Conservation (phyloP, 371 early-diverging fungal genomes). For the Actinomortierella wolfii region DNA sequence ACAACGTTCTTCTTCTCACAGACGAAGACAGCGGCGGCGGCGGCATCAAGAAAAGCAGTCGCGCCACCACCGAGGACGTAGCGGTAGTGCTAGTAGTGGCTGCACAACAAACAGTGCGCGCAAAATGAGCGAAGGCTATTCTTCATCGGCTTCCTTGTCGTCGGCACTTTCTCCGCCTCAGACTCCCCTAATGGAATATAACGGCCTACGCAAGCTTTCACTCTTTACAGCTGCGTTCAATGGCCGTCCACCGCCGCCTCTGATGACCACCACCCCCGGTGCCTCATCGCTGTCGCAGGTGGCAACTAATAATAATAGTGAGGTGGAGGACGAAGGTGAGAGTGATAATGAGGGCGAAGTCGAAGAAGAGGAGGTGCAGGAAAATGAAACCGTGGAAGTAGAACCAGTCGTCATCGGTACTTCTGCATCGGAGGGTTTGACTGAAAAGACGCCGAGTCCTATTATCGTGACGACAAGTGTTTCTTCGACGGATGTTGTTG, state of each 20-base stretch:
- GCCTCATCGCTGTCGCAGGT: neutral
- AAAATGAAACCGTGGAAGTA: neutral
- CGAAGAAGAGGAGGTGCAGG: neutral
- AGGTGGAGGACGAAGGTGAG: slow-evolving; percentile 1
- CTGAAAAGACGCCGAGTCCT: neutral
- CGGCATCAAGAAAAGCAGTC: no score
- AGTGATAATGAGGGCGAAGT: slow-evolving; percentile 18
- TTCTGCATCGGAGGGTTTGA: neutral
- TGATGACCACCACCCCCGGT: slow-evolving; percentile 9
- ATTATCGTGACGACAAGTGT: no score
- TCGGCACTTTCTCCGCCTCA: no score
- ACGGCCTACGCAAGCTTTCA: slow-evolving; percentile 37
- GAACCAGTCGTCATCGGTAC: neutral
- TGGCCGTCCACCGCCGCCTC: slow-evolving; percentile 27
- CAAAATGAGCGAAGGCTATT: no score
- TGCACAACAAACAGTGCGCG: no score
- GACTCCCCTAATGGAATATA: slow-evolving; percentile 16
- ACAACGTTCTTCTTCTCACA: no score
- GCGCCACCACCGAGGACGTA: no score
- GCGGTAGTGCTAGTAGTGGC: no score
- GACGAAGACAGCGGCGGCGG: no score
- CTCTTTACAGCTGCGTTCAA: slow-evolving; percentile 31
- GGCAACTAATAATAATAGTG: slow-evolving; percentile 3
- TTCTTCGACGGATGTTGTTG: no score
- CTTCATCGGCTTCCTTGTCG: no score